Base-by-base conservation (phyloP, 208 protist genomes). In the Wallacemonas rigidus region DNA sequence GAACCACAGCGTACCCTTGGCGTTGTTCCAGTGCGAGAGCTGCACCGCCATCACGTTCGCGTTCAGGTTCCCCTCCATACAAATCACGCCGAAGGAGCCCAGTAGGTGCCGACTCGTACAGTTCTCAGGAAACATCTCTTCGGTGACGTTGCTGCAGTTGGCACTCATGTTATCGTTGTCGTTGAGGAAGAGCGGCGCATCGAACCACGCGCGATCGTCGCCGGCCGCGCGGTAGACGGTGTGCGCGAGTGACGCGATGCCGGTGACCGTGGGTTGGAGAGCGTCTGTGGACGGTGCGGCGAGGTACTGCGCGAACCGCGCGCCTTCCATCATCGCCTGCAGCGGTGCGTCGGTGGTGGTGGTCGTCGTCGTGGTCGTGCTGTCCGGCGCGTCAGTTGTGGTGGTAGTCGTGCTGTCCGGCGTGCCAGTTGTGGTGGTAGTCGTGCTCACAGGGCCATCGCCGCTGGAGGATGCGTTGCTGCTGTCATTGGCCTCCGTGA, bases 31-130 rank as follows among this genome's bases (percentile, higher is more conserved):
- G 48, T 71, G 71, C 53, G 75, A 82, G 11, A 94, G 74, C 75
- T 94, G 87, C 45, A 83, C 71, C n/a, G 74, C 75, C 67, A 95
- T 82, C 26, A 71, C 74, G 57, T 86, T 84, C 15, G 85, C 86
- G 74, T 87, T 72, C 67, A 95, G 35, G 61, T 78, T 88, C 58
- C 79, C 77, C 70, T 94, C 80, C 79, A 91, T 81, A 70, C 87
- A 94, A 12, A 94, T 15, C 11, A 26, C 40, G 14, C 81, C 85
- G 50, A 88, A 87, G 61, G 83, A 76, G 55, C 83, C 83, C 26
- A 82, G 43, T 1, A 93, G 65, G 4, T 67, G 35, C 17, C 70
- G 78, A 36, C n/a, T 35, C 2, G 76, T 86, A 69, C 84, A 86
- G 69, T 55, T 47, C 36, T 70, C 43, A 7, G 68, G 17, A 2